Conservation (phyloP, 441 rosid genomes). For the Gossypium trilobum region DNA sequence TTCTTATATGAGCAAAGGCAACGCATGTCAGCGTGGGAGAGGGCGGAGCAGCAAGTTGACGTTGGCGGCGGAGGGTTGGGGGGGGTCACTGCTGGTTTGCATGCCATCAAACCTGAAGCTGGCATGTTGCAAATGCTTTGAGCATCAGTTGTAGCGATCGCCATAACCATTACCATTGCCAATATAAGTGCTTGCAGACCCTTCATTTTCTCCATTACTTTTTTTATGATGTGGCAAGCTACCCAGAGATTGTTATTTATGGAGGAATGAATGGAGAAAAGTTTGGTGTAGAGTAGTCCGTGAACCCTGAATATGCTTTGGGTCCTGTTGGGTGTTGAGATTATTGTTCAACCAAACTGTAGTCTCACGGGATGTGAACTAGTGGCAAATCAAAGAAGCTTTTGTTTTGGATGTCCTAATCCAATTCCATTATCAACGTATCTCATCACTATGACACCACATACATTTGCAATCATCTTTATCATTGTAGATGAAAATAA, state of each 20-base stretch:
- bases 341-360: neutral
- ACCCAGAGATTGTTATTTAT: neutral
- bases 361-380: slow-evolving; percentile 3
- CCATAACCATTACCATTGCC: neutral
- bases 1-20: slow-evolving; percentile 42
- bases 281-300: neutral
- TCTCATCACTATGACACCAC: neutral
- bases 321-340: neutral
- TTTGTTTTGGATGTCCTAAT: neutral
- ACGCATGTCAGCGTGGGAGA: slow-evolving; percentile 27
- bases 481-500: too few species aligned
- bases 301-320: neutral
- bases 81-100: slow-evolving; percentile 36
- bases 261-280: neutral
- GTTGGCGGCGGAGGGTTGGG: slow-evolving; percentile 34
- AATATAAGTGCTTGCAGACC: neutral
- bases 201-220: neutral
- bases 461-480: too few species aligned
- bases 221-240: neutral
- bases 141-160: slow-evolving; percentile 16
- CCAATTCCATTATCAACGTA: neutral
- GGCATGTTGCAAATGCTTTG: slow-evolving; percentile 44
- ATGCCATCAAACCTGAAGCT: slow-evolving; percentile 25
- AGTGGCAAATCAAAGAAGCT: neutral
- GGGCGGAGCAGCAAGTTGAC: slow-evolving; percentile 25